Evolutionary conservation across 495 filamentous ascomycete species (phyloP), one percentile per base, ranked within the genome.

Genomic region (Aspergillus ellipticus): DNA sequence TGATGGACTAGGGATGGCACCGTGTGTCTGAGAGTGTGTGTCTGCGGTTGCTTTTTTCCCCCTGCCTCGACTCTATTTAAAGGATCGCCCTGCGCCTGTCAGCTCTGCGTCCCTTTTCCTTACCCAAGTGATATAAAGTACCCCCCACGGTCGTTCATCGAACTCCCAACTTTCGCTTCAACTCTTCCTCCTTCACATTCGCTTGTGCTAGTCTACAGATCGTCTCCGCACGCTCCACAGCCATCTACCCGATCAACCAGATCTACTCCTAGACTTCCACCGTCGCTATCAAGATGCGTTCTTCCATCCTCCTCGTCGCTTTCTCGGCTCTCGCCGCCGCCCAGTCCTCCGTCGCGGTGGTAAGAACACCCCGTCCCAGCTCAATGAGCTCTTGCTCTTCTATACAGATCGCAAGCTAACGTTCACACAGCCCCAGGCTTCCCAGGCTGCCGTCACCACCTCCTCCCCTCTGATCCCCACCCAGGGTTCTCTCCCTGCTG

Each of bases 301-400:
- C 59, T 59, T 67, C 69, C 16, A 55, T 75, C 60, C 42, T 75
- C 62, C 56, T 75, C 64, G 59, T 69, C 54, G 67, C 73, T 55
- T 68, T 78, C 61, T 69, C 73, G 59, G 73, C 73, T 55, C 58
- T 77, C 48, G 75, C 67, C 51, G 42, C 70, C 50, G 73, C 68
- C 20, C 65, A 73, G 63, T 59, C 55, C 42, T 56, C 59, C 47
- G 42, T 55, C 15, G 53, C 49, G 26, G 43, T 50, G 53, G 66
- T 72, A 67, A 63, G 62, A 11, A 48, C 15, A n/a, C 16, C 21
- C 17, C 3, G 24, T 16, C 74, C 37, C 42, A 24, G 0, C 21
- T 19, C 11, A 20, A 16, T 37, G 7, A 33, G 20, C 41, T 47
- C 9, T 2, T 47, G 19, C 2, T 9, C n/a, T 1, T 6, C 19